These are phyloP conservation scores for Fagus crenata DNA, from an alignment of 306 rosid species.

Conservation along the genomic window DNA sequence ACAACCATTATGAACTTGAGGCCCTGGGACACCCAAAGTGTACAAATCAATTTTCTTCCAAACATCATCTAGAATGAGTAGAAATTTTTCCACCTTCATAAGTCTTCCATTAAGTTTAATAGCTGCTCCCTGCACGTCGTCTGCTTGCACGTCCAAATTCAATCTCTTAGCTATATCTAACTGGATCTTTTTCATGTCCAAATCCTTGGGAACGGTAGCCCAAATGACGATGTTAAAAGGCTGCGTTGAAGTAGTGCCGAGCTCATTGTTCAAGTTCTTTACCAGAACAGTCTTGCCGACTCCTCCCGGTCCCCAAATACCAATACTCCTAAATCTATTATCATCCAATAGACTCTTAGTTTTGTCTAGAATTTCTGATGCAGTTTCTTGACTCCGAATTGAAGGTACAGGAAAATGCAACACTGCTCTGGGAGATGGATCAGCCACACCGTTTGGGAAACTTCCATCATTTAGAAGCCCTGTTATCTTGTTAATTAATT, in stretches of 20 bases:
- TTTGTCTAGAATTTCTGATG: conserved; percentile 3
- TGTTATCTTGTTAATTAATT: too few relatives aligned
- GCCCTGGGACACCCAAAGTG: conserved; percentile 11
- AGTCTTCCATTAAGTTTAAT: background rate
- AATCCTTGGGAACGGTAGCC: conserved; percentile 18
- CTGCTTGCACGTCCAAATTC: conserved; percentile 1
- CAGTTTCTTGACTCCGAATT: conserved; percentile 17
- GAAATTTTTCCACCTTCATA: background rate
- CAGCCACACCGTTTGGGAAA: too few relatives aligned
- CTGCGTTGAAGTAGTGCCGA: background rate
- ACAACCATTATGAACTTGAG: conserved; percentile 7
- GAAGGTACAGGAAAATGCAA: conserved; percentile 18
- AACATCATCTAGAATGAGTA: conserved; percentile 25
- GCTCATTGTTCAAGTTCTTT: conserved; percentile 27
- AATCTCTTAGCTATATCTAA: conserved; percentile 5
- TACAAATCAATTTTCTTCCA: conserved; percentile 24
- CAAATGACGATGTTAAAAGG: conserved; percentile 26
- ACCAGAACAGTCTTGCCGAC: conserved; percentile 26
- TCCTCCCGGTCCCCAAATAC: conserved; percentile 30
- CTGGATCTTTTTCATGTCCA: conserved; percentile 1
- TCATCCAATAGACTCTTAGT: conserved; percentile 5
- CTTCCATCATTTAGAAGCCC: too few relatives aligned
- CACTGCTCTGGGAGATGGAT: too few relatives aligned
- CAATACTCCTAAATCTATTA: conserved; percentile 1
- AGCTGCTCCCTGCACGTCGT: conserved; percentile 12